Conservation (phyloP, 441 rosid species). For the Kokia cookei region DNA sequence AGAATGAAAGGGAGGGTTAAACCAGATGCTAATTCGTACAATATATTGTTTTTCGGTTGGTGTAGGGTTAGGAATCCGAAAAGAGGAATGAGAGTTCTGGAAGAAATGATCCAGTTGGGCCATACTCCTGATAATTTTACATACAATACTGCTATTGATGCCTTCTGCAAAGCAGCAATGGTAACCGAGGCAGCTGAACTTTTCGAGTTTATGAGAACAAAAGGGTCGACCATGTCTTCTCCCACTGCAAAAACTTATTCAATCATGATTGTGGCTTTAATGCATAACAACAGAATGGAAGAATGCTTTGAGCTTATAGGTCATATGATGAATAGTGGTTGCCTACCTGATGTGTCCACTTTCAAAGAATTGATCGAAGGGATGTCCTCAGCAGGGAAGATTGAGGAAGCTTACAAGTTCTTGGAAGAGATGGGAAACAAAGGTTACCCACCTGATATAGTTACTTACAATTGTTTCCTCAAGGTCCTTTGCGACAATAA, state of each 20-base stretch:
- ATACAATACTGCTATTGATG: slow-evolving; percentile 75
- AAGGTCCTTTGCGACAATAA: slow-evolving; percentile 68
- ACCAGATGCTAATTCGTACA: slow-evolving; percentile 66
- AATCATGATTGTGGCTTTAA: slow-evolving; percentile 64
- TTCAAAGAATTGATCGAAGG: slow-evolving; percentile 81
- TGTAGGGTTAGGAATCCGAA: slow-evolving; percentile 77
- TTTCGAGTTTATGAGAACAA: slow-evolving; percentile 78
- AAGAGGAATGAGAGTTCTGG: slow-evolving; percentile 61
- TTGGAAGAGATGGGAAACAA: slow-evolving; percentile 77
- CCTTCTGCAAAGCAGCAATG: slow-evolving; percentile 79
- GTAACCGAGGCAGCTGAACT: slow-evolving; percentile 67
- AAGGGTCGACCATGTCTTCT: slow-evolving; percentile 74
- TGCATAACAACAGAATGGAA: slow-evolving; percentile 45
- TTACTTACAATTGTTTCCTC: slow-evolving; percentile 81
- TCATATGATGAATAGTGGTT: slow-evolving; percentile 70
- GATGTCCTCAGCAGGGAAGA: slow-evolving; percentile 70
- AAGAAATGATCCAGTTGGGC: slow-evolving; percentile 80
- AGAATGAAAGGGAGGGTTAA: slow-evolving; percentile 51
- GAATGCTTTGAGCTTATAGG: slow-evolving; percentile 64
- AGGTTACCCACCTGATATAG: slow-evolving; percentile 92
- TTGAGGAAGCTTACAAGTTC: slow-evolving; percentile 73
- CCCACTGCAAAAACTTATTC: slow-evolving; percentile 85
- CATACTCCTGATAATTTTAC: slow-evolving; percentile 82
- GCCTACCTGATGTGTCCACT: slow-evolving; percentile 88
- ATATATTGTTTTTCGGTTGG: slow-evolving; percentile 84